Evolutionary conservation across 371 early-diverging fungal genomes (phyloP).

Genomic region (Umbelopsis sp.): DNA sequence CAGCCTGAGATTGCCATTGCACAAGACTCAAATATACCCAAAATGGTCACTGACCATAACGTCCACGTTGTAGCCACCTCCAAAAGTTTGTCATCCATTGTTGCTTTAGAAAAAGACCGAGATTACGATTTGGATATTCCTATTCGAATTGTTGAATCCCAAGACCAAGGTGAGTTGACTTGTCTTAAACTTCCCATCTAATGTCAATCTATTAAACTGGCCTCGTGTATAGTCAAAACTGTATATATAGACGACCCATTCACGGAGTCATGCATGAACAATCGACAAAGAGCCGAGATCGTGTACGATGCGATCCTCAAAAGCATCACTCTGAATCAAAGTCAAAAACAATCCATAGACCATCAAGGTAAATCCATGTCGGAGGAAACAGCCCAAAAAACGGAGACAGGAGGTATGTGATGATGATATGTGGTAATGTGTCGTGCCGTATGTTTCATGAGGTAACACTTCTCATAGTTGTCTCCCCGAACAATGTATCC

Average conservation of each 20-base stretch:
- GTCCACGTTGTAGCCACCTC: slow-evolving; percentile 1
- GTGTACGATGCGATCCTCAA: slow-evolving; percentile 1
- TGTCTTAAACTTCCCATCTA: background rate
- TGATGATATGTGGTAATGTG: background rate
- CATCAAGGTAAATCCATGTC: background rate
- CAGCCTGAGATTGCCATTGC: background rate
- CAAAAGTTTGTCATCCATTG: background rate
- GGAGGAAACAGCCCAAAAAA: background rate
- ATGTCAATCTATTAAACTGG: too few species aligned
- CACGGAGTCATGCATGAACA: background rate
- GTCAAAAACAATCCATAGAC: background rate
- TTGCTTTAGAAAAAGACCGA: background rate
- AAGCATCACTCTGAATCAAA: background rate
- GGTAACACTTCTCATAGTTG: too few species aligned
- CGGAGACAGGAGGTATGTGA: background rate
- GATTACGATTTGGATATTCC: background rate
- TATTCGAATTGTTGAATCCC: background rate
- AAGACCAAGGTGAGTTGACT: background rate
- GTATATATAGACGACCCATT: slow-evolving; percentile 12
- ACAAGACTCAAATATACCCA: background rate
- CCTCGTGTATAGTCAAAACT: background rate
- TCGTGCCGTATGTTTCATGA: background rate
- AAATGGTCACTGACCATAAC: background rate
- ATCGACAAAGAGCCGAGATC: slow-evolving; percentile 6
- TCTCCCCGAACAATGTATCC: background rate